Base-by-base conservation (phyloP, 345 rosid species). In the Salix suchowensis region DNA sequence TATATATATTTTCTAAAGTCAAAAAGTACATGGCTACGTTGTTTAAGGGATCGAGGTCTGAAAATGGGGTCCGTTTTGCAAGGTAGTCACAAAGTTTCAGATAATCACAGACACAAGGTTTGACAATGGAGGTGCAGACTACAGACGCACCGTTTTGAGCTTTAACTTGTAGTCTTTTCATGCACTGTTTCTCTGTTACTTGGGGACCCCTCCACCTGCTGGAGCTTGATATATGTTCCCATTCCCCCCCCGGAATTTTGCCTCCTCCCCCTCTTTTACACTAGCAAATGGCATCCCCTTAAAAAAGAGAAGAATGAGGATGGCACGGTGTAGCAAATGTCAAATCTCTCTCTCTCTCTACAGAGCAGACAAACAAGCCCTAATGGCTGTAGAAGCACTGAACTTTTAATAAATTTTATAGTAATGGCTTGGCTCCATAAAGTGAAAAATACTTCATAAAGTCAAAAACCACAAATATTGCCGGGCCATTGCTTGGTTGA, bases 401-500 rank as follows among this genome's bases (percentile, higher is more conserved):
- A 32, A 3, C 34, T 32, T 32, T 32, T 32, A 32, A 32, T 32
- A 32, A 32, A 32, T 3, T 32, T 32, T 32, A 0, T 32, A 32
- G 34, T 3, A 4, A 5, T 32, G 34, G 4, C 34, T 32, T 32
- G 34, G 34, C 34, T 32, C 34, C 34, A 32, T 32, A 32, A 2
- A 32, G 4, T 32, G 34, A 32, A 32, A 32, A 32, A 32, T 50
- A 16, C 55, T 50, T 50, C 18, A 3, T 50, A 50, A 50, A 50
- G 55, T 50, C 55, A 50, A 50, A 50, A 50, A 1, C 0, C 7
- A 50, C 55, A 50, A 50, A 50, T 16, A 50, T 50, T 50, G 30
- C 24, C 52, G 79, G 71, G 68, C 65, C 76, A 55, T 72, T 64
- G 6, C 50, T 16, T 67, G 54, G 67, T 1, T 28, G 46, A 67